These are phyloP conservation scores for Colletotrichum orbiculare DNA, from an alignment of 2,329 filamentous ascomycete genomes.

Conservation along the genomic window DNA sequence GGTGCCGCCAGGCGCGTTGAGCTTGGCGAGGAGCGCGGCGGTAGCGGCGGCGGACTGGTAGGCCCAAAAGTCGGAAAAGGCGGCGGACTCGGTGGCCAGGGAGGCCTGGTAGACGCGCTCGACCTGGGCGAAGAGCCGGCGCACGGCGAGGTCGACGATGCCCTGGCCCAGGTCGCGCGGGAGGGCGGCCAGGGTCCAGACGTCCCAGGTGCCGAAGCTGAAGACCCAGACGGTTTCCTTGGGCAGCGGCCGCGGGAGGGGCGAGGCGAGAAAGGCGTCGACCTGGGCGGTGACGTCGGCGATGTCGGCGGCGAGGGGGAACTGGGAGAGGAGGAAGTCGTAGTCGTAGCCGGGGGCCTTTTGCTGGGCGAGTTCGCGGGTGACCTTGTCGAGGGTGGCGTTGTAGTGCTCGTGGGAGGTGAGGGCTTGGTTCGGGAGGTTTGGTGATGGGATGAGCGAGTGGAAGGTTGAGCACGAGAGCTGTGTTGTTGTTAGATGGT, in stretches of 20 bases:
- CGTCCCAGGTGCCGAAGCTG: slow-evolving; percentile 64
- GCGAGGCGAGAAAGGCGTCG: slow-evolving; percentile 55
- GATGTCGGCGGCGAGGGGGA: slow-evolving; percentile 51
- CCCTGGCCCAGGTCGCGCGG: slow-evolving; percentile 52
- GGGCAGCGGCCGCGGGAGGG: slow-evolving; percentile 46
- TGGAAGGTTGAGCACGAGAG: slow-evolving; percentile 58
- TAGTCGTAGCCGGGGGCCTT: slow-evolving; percentile 55
- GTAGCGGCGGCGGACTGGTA: slow-evolving; percentile 39
- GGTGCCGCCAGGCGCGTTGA: slow-evolving; percentile 1
- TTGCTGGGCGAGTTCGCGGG: slow-evolving; percentile 44
- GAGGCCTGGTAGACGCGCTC: slow-evolving; percentile 59
- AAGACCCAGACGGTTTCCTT: slow-evolving; percentile 65
- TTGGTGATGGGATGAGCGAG: slow-evolving; percentile 55
- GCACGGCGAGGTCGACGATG: slow-evolving; percentile 50
- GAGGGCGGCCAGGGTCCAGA: slow-evolving; percentile 62
- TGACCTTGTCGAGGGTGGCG: slow-evolving; percentile 50
- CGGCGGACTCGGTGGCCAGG: slow-evolving; percentile 53
- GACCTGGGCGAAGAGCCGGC: slow-evolving; percentile 56
- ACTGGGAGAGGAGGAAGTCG: slow-evolving; percentile 54
- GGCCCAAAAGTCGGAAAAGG: slow-evolving; percentile 57
- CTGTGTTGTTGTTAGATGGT: slow-evolving; percentile 43
- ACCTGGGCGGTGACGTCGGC: slow-evolving; percentile 59
- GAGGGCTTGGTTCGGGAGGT: slow-evolving; percentile 59
- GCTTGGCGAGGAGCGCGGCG: slow-evolving; percentile 38
- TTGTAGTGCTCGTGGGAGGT: slow-evolving; percentile 68